phyloP scores from a whole-genome alignment of 306 rosid genomes.

The Urtica urens region DNA sequence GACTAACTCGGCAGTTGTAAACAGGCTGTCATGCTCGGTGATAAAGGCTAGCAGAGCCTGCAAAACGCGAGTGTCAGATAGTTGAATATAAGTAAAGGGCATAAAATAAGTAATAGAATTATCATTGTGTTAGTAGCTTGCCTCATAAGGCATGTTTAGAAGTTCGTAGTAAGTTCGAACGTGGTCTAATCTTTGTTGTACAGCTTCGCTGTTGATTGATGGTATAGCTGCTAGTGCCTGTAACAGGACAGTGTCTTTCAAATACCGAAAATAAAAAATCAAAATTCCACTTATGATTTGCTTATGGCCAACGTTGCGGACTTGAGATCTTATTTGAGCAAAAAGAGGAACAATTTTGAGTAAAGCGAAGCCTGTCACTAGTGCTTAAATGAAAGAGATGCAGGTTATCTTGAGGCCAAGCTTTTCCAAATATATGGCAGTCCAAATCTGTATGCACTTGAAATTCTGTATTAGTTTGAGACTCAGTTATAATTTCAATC shows the following conservation, averaged over 20 bases:
- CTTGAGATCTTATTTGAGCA: too few species aligned
- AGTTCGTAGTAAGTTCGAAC: conserved; percentile 95
- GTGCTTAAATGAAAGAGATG: too few species aligned
- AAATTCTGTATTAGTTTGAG: too few species aligned
- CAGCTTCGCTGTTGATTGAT: conserved; percentile 66
- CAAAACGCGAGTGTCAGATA: conserved; percentile 16
- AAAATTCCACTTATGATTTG: background rate
- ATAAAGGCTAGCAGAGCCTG: conserved; percentile 97
- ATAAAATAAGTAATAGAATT: background rate
- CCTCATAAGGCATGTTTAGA: conserved; percentile 98
- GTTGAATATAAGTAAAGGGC: conserved; percentile 11
- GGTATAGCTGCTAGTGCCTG: conserved; percentile 99
- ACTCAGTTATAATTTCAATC: too few species aligned
- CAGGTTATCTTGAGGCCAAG: too few species aligned
- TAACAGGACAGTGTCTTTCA: conserved; percentile 4
- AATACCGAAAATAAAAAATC: conserved; percentile 5
- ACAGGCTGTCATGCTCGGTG: conserved; percentile 74
- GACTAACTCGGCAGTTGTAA: conserved; percentile 68
- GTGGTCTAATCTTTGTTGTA: conserved; percentile 80
- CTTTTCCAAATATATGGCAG: too few species aligned
- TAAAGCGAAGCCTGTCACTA: too few species aligned
- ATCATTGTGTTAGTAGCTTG: conserved; percentile 24
- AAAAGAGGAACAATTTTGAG: too few species aligned
- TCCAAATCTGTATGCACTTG: too few species aligned
- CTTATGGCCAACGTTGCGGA: background rate